Percentiles rank a stretch among this genome's conserved stretches.
Conservation (phyloP, 345 rosid genomes). For the Acer campestre region DNA sequence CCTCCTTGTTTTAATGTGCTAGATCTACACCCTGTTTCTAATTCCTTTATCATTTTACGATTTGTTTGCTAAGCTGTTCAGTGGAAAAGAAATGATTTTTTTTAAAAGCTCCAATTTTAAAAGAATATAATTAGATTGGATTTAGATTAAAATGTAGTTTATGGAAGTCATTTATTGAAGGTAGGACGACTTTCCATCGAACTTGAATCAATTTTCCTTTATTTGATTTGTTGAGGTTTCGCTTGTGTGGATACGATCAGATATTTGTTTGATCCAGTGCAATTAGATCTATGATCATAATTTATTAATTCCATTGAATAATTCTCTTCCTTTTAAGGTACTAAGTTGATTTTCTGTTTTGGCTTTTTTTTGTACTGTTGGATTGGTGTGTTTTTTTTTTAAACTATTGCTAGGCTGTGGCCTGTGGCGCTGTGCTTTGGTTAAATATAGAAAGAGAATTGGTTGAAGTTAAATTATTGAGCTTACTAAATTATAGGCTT, state of each 20-base stretch:
- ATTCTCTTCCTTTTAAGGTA: background rate
- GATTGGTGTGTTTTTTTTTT: background rate
- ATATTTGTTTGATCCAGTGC: background rate
- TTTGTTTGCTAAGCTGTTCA: background rate
- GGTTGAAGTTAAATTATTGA: background rate
- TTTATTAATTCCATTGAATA: background rate
- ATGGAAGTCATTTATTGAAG: slow-evolving; percentile 2
- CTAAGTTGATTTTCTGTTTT: background rate
- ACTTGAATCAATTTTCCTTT: background rate
- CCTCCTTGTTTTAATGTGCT: background rate
- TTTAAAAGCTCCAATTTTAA: background rate
- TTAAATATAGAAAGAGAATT: background rate
- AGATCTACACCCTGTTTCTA: background rate
- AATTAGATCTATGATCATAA: background rate
- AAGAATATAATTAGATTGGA: background rate
- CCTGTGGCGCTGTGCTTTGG: background rate
- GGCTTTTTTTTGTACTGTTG: background rate
- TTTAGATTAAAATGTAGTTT: background rate
- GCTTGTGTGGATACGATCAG: background rate
- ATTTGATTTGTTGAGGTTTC: background rate
- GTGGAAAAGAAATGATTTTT: background rate
- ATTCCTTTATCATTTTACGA: background rate
- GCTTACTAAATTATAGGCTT: background rate
- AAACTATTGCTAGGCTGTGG: background rate
- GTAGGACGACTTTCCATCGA: background rate